Percentiles rank a stretch among this genome's conserved stretches.
These are phyloP conservation scores for Talaromyces sp. DNA, from an alignment of 2,329 filamentous ascomycete genomes.

Conservation along the genomic window DNA sequence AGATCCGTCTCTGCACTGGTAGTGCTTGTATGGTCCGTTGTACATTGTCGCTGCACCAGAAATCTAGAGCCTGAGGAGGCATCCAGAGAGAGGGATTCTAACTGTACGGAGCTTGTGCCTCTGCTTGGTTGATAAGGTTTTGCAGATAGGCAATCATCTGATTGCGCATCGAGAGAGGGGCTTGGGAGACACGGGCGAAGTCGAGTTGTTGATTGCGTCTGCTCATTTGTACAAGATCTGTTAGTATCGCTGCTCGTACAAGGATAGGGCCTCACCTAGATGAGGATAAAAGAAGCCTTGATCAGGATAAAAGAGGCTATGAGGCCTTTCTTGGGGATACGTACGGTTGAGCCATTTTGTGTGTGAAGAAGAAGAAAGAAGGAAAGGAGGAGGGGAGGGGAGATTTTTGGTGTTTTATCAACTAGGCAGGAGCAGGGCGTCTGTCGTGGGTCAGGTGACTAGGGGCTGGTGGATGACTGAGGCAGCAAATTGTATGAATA, in stretches of 20 bases:
- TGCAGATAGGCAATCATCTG: neutral
- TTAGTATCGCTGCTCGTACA: neutral
- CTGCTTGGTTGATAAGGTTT: neutral
- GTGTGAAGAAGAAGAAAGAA: neutral
- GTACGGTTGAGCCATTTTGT: neutral
- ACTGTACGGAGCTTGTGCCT: neutral
- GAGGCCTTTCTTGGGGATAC: neutral
- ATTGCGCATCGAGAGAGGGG: neutral
- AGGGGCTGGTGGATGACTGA: no score
- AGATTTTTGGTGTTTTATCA: no score
- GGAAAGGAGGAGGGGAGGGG: neutral
- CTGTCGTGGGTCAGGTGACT: no score
- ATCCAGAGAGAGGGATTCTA: neutral
- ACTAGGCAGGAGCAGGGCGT: no score
- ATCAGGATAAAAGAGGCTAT: neutral
- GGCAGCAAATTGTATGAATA: no score
- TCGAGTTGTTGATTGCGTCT: neutral
- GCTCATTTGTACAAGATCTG: neutral
- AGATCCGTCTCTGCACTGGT: neutral
- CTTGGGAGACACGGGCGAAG: neutral
- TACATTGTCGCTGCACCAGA: neutral
- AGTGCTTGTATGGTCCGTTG: neutral
- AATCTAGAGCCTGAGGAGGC: neutral
- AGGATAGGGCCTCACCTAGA: neutral
- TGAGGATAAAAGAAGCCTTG: neutral